These are phyloP conservation scores for Melampsora medusae DNA, from an alignment of 1,284 basidiomycete genomes.

Conservation along the genomic window DNA sequence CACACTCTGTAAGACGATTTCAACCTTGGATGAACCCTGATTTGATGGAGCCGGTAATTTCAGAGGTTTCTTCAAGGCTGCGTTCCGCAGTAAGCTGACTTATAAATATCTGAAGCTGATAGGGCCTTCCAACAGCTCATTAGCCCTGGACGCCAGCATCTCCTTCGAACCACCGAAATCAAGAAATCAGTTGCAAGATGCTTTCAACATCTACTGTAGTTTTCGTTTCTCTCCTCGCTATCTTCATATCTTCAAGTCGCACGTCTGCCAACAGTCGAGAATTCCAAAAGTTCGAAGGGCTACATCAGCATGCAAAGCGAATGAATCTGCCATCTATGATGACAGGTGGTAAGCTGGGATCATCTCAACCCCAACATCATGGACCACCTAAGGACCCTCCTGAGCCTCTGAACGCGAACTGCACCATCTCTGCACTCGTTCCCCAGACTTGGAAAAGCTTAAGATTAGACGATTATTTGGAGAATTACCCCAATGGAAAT, in stretches of 20 bases:
- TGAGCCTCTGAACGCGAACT: neutral
- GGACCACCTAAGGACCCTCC: constrained; percentile 23
- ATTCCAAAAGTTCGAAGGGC: neutral
- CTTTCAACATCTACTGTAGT: neutral
- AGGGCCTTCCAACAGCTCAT: too few relatives aligned
- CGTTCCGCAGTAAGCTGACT: too few relatives aligned
- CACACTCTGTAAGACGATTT: too few relatives aligned
- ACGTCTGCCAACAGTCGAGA: neutral
- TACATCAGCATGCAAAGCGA: neutral
- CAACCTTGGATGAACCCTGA: too few relatives aligned
- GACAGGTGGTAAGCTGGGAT: neutral
- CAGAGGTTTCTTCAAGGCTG: too few relatives aligned
- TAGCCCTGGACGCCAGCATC: too few relatives aligned
- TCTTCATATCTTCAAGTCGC: neutral
- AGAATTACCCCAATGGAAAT: constrained; percentile 34
- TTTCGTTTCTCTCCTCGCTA: neutral
- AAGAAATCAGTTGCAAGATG: neutral
- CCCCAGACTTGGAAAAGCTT: constrained; percentile 36
- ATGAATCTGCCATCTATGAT: constrained; percentile 8
- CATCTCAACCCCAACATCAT: neutral
- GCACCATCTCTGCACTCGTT: constrained; percentile 25
- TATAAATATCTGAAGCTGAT: too few relatives aligned
- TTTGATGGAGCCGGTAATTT: too few relatives aligned
- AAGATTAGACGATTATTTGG: constrained; percentile 25
- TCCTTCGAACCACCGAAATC: too few relatives aligned